phyloP scores from a whole-genome alignment of 2,329 filamentous ascomycete genomes.

The Dendryphion nanum region DNA sequence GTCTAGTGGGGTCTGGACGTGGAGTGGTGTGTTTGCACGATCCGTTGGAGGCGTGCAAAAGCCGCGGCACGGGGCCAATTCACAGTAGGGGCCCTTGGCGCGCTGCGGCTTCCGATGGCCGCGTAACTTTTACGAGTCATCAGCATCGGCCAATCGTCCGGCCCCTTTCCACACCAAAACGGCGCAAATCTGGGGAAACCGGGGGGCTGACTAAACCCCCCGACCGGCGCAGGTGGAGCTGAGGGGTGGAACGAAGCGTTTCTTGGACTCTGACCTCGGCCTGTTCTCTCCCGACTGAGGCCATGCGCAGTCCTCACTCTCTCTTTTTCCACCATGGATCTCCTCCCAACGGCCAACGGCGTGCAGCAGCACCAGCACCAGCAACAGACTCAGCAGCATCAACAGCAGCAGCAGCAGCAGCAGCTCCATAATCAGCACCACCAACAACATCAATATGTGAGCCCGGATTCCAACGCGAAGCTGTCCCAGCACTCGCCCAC shows the following conservation, averaged over 20 bases:
- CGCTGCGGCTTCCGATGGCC: no score
- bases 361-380: no score
- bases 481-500: constrained; percentile 32
- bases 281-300: constrained; percentile 11
- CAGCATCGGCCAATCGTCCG: constrained; percentile 16
- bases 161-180: background rate
- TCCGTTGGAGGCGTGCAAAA: constrained; percentile 8
- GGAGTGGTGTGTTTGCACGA: constrained; percentile 20
- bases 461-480: constrained; percentile 30
- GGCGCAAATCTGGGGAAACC: constrained; percentile 20
- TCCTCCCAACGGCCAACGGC: constrained; percentile 17
- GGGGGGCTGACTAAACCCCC: constrained; percentile 10
- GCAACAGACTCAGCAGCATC: no score
- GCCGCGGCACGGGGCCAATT: no score
- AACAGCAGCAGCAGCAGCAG: no score
- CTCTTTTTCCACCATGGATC: constrained; percentile 27
- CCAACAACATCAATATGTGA: no score
- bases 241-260: no score
- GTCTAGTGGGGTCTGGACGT: constrained; percentile 1
- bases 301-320: constrained; percentile 10
- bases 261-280: no score
- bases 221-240: constrained; percentile 13
- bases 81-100: no score
- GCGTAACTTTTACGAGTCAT: no score
- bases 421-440: no score